Percentiles rank a stretch among this genome's conserved stretches.
phyloP scores from a whole-genome alignment of 805 yeast genomes.

The Komagataella kurtzmanii region DNA sequence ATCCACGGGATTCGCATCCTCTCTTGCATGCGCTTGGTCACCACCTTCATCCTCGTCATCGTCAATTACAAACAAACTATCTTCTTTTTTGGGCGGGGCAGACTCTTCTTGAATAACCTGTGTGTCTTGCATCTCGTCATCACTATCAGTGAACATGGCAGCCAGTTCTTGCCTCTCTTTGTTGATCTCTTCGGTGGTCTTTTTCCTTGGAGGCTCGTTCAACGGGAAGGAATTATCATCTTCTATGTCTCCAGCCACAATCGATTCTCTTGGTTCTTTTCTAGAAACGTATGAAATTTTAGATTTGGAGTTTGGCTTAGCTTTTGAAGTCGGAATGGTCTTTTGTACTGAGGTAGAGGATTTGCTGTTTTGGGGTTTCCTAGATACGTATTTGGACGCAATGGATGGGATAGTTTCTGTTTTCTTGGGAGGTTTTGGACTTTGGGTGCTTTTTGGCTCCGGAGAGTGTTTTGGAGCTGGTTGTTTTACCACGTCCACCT shows the following conservation, averaged over 20 bases:
- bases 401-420: constrained; percentile 1
- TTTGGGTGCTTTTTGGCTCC: background rate
- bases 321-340: background rate
- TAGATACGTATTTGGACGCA: constrained; percentile 3
- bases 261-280: constrained; percentile 17
- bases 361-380: background rate
- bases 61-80: background rate
- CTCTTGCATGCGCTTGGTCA: background rate
- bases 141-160: constrained; percentile 2
- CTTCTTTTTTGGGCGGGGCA: background rate
- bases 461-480: background rate
- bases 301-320: background rate
- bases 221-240: constrained; percentile 1
- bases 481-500: background rate
- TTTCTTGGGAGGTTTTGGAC: constrained; percentile 1
- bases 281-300: constrained; percentile 5
- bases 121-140: background rate
- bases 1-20: background rate
- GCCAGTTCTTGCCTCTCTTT: constrained; percentile 2
- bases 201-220: background rate
- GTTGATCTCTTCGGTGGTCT: constrained; percentile 1
- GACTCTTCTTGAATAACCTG: constrained; percentile 4
- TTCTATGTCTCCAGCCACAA: constrained; percentile 5
- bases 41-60: background rate
- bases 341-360: background rate